Conservation (phyloP, 2,329 filamentous ascomycete species). For the Aspergillus bombycis region DNA sequence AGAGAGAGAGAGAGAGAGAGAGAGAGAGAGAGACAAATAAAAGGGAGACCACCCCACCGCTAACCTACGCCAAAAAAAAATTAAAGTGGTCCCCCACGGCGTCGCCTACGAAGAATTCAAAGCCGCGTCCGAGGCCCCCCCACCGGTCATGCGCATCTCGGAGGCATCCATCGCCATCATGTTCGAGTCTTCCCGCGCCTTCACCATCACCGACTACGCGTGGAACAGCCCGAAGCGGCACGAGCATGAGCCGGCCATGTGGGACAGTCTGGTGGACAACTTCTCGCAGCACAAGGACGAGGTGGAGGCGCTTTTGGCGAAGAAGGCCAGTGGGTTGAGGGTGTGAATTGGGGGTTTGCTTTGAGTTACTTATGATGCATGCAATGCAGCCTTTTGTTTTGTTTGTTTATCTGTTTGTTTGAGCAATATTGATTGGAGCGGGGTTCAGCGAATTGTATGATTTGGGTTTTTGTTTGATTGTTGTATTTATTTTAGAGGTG, state of each 20-base stretch:
- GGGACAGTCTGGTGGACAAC: constrained; percentile 58
- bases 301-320: constrained; percentile 49
- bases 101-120: constrained; percentile 41
- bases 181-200: constrained; percentile 39
- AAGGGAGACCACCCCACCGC: not conserved
- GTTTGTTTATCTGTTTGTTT: not conserved
- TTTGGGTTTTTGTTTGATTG: not conserved
- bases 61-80: constrained; percentile 18
- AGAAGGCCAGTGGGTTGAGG: constrained; percentile 27
- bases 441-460: not conserved
- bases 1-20: no score
- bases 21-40: no score
- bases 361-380: no score
- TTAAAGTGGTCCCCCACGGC: constrained; percentile 42
- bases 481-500: not conserved
- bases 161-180: constrained; percentile 39
- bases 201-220: constrained; percentile 41
- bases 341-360: constrained; percentile 8
- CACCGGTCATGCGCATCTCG: constrained; percentile 36
- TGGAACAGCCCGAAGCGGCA: constrained; percentile 45
- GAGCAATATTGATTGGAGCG: not conserved
- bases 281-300: constrained; percentile 53
- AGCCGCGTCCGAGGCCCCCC: constrained; percentile 29
- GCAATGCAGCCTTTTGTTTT: not conserved
- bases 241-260: constrained; percentile 56